phyloP scores from a whole-genome alignment of 2,329 filamentous ascomycete genomes.

The Thermothelomyces thermophilus region DNA sequence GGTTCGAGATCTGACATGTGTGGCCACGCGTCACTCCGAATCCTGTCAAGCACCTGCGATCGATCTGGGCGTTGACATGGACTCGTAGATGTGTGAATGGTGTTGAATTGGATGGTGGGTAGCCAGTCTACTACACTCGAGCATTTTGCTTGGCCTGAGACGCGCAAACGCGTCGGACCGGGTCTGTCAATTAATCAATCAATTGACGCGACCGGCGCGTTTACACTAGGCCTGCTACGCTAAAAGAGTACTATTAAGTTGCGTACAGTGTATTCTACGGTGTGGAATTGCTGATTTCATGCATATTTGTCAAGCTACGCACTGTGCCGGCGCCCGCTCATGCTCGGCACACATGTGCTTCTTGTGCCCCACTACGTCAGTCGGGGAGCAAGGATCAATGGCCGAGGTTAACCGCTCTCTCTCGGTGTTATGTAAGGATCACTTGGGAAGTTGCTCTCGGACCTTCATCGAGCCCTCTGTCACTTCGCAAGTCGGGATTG shows the following conservation, averaged over 20 bases:
- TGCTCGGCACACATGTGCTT: neutral
- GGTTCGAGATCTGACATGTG: slow-evolving; percentile 11
- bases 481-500: neutral
- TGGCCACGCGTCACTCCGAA: neutral
- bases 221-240: neutral
- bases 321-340: neutral
- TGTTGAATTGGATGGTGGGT: neutral
- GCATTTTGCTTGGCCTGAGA: neutral
- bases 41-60: neutral
- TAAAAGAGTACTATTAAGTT: neutral
- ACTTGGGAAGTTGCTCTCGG: neutral
- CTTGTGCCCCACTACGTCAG: slow-evolving; percentile 2
- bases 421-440: too few relatives aligned
- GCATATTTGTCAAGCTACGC: neutral
- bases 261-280: neutral
- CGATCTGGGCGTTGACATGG: neutral
- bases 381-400: neutral
- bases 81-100: neutral
- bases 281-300: too few relatives aligned
- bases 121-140: too few relatives aligned
- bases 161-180: slow-evolving; percentile 16
- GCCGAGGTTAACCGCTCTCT: slow-evolving; percentile 14
- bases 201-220: slow-evolving; percentile 4
- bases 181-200: slow-evolving; percentile 16
- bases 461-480: neutral